Evolutionary conservation across 1,139 yeast genomes (phyloP), one percentile per base, ranked within the genome.

Genomic region (Hyphopichia fennica): DNA sequence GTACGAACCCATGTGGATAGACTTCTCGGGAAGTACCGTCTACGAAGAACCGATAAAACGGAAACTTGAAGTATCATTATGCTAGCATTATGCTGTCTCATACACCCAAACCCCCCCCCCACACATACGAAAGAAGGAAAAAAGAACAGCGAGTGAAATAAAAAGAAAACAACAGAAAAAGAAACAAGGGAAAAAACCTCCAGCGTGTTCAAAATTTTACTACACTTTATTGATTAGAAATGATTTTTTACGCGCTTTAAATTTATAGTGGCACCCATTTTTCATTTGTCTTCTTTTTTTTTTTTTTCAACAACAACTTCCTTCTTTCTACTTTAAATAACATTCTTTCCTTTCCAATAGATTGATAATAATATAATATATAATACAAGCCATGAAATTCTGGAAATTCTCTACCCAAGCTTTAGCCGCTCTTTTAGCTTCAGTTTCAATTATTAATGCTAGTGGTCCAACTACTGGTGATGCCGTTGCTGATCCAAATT

Each of bases 401-500:
- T 67, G 71, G 72, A 65, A 63, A 47, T 63, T 63, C 45, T 65
- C 77, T 17, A 53, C 72, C 37, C 56, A 63, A 49, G 65, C 60
- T 7, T 66, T 72, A 50, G 72, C 77, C 31, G 56, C 68, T 27
- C 58, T 69, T 41, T 62, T 72, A 44, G 66, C 74, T 16, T 65
- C 72, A 25, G 67, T 69, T 27, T 57, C 69, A 3, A 49, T 66
- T 37, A 46, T 59, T 35, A 45, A 50, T 19, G 77, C 76, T 38
- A 48, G 67, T 41, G 77, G 75, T 14, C 75, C 75, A 36, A 40
- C 69, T 40, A 73, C 65, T 34, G 82, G 82, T 37, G 82, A 77
- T 13, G 95, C 95, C 41, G 67, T 75, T 46, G 91, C 93, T 35
- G 87, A 86, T 51, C 83, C 84, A 45, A 88, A 87, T 57, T 86